Base-by-base conservation (phyloP, 2,329 filamentous ascomycete genomes). In the Thelonectria rubi region DNA sequence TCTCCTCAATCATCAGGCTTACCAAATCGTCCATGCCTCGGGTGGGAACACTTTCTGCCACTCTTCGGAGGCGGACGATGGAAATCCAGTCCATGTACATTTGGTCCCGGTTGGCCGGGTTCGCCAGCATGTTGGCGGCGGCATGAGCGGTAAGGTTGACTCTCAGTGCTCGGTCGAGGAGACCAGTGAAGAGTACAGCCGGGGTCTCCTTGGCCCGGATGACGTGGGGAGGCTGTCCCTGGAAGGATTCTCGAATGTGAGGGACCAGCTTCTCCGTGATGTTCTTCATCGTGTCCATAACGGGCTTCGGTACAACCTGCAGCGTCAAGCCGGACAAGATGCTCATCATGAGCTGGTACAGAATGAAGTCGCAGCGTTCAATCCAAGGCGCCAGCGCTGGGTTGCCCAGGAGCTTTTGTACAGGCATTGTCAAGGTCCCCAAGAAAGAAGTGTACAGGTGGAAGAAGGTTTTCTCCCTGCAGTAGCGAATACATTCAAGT, bases 271-370 rank as follows among this genome's bases (percentile, higher is more conserved):
- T 87, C 70, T 92, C 89, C 1, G 93, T 94, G 59, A 99, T 96
- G 68, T 89, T 94, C 68, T 92, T 88, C 32, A 99, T 85, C 2
- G 94, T 93, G 71, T 94, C 92, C 61, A 97, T 83, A 7, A 98
- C 94, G 3, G 90, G 86, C 60, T 94, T 92, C 1, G 95, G 95
- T 4, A 97, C 90, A 14, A 97, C 94, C 75, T 98, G 94, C 8
- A 97, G 84, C 4, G 93, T 95, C 42, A 98, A 83, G n/a, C 90
- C 88, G 1, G 92, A 91, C 42, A 98, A 88, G 63, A 97, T 96
- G 55, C 90, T 89, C 79, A 97, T 93, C 91, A 98, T 97, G 68
- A 94, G 93, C 76, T 98, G 93, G 75, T 99, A 99, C 80, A 97
- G 91, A 34, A 94, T 85, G 79, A 95, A 96, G 76, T 99, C 95